phyloP scores from a whole-genome alignment of 768 basidiomycete genomes.

The Kwoniella sp. region DNA sequence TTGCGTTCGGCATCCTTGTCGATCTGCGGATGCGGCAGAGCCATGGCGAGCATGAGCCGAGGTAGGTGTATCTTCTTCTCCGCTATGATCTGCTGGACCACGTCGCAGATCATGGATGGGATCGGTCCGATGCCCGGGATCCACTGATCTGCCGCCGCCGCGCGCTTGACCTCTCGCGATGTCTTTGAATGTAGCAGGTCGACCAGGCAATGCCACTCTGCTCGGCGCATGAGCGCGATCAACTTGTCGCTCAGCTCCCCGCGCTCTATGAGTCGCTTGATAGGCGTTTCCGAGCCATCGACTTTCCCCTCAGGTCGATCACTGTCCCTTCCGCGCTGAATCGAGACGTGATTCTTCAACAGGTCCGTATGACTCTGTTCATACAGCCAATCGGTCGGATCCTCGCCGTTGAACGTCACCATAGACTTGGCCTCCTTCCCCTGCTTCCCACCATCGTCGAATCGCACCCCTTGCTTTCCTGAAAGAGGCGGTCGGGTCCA shows the following conservation, averaged over 20 bases:
- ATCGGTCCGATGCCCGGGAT: constrained; percentile 1
- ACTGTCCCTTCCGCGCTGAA: neutral
- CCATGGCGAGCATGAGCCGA: neutral
- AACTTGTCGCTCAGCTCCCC: constrained; percentile 1
- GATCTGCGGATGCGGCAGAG: neutral
- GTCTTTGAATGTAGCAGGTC: neutral
- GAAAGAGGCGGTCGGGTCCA: constrained; percentile 1
- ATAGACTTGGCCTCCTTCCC: constrained; percentile 2
- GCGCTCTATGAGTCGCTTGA: neutral
- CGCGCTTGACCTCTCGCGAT: neutral
- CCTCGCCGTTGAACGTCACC: neutral
- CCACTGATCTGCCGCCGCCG: neutral
- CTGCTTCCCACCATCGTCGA: constrained; percentile 4
- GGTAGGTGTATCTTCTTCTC: constrained; percentile 3
- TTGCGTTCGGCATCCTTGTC: too few species aligned
- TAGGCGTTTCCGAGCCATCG: constrained; percentile 6
- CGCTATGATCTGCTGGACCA: neutral
- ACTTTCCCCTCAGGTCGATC: neutral
- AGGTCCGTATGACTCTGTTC: neutral
- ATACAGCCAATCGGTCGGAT: constrained; percentile 1
- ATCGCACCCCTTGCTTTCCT: constrained; percentile 1
- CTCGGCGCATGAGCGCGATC: neutral
- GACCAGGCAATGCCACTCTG: neutral
- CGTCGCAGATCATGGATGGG: neutral
- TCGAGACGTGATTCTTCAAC: neutral